These are phyloP conservation scores for Coniferiporia sulphurascens DNA, from an alignment of 1,284 basidiomycete species.

Conservation along the genomic window DNA sequence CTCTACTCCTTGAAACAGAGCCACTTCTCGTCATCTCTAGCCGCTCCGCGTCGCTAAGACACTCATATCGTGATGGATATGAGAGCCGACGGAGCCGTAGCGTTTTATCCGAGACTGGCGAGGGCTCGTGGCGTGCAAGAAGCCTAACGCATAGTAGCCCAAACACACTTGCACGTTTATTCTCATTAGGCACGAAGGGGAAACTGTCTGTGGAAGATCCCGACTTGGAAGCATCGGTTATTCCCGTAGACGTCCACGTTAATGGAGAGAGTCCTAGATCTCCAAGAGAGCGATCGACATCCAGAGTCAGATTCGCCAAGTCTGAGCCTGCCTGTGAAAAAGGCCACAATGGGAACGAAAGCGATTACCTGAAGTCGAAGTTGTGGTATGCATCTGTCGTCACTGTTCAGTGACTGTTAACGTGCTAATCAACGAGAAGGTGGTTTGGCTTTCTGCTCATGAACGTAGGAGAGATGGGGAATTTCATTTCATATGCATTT, in stretches of 20 bases:
- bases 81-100: not conserved
- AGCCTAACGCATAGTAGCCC: not conserved
- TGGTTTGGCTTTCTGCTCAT: constrained; percentile 89
- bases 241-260: constrained; percentile 4
- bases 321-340: constrained; percentile 30
- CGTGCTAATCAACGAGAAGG: constrained; percentile 43
- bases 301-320: constrained; percentile 25
- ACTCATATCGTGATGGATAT: constrained; percentile 10
- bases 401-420: not conserved
- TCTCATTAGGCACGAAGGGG: constrained; percentile 5
- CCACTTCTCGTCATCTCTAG: constrained; percentile 11
- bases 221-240: constrained; percentile 8
- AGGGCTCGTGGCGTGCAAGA: not conserved
- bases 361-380: constrained; percentile 76
- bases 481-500: constrained; percentile 87
- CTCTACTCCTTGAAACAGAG: constrained; percentile 13
- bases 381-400: constrained; percentile 54
- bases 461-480: constrained; percentile 88
- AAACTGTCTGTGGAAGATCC: not conserved
- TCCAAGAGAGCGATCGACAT: constrained; percentile 15
- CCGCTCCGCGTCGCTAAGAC: not conserved
- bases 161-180: constrained; percentile 2
- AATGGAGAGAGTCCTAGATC: constrained; percentile 2
- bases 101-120: not conserved
- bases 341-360: constrained; percentile 33